Evolutionary conservation across 2,329 filamentous ascomycete genomes (phyloP).

Genomic region (Fusarium redolens): DNA sequence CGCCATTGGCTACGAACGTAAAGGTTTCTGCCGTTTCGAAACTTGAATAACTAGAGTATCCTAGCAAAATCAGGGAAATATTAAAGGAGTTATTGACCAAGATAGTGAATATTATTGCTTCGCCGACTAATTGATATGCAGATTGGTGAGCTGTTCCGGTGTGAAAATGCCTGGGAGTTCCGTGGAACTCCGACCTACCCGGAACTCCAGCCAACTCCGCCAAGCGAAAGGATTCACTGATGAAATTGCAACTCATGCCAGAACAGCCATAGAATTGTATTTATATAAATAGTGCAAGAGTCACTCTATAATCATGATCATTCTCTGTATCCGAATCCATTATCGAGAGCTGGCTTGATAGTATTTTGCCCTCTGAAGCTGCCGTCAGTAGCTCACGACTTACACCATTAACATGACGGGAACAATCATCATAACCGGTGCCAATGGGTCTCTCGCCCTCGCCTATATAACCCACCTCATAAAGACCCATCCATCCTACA

Average conservation of each 20-base stretch:
- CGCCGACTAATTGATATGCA: fast-evolving
- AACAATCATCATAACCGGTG: conserved; percentile 52
- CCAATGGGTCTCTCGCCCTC: conserved; percentile 50
- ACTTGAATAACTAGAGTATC: fast-evolving
- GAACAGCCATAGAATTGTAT: background rate
- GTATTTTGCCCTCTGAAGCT: fast-evolving
- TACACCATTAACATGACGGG: conserved; percentile 40
- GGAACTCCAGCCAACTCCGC: conserved; percentile 17
- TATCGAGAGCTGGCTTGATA: too few relatives aligned
- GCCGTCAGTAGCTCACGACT: background rate
- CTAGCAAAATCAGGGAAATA: fast-evolving
- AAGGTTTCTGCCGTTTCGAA: background rate
- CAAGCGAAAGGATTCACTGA: background rate
- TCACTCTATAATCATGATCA: fast-evolving
- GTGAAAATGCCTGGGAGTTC: conserved; percentile 7
- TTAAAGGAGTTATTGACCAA: background rate
- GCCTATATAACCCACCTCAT: conserved; percentile 30
- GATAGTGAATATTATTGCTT: fast-evolving
- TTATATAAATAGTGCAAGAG: background rate
- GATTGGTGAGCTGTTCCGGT: background rate
- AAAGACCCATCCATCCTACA: conserved; percentile 30
- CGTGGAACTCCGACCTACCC: conserved; percentile 24
- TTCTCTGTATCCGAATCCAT: too few relatives aligned
- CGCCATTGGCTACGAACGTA: background rate
- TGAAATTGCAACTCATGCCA: background rate